These are phyloP conservation scores for Calonectria honghensis DNA, from an alignment of 2,329 filamentous ascomycete species.

Conservation along the genomic window DNA sequence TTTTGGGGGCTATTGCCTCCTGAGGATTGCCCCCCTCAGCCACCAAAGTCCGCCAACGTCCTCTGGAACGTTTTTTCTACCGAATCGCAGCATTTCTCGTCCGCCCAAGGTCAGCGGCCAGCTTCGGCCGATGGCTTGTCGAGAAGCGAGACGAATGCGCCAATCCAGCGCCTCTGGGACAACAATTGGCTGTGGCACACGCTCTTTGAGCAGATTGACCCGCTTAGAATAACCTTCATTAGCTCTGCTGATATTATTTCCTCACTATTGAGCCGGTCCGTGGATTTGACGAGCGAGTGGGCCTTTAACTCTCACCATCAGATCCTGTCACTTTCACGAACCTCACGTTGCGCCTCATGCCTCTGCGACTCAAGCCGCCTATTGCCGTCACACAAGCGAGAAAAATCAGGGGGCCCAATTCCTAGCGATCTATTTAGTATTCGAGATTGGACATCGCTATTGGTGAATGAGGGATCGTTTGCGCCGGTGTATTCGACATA, in stretches of 20 bases:
- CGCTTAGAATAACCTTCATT: conserved; percentile 72
- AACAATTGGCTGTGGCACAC: conserved; percentile 73
- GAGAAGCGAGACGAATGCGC: conserved; percentile 49
- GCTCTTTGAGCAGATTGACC: conserved; percentile 73
- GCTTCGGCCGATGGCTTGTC: conserved; percentile 4
- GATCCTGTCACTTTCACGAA: conserved; percentile 70
- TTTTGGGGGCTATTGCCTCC: conserved; percentile 58
- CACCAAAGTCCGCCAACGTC: conserved; percentile 49
- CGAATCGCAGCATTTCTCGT: conserved; percentile 30
- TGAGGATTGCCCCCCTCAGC: conserved; percentile 37
- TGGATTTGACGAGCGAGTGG: conserved; percentile 77
- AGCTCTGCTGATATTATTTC: conserved; percentile 79
- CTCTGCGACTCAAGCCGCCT: neutral
- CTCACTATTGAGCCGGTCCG: conserved; percentile 73
- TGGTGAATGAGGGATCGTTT: conserved; percentile 85
- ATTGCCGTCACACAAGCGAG: conserved; percentile 42
- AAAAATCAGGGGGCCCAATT: conserved; percentile 39
- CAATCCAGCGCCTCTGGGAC: conserved; percentile 48
- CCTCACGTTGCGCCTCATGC: conserved; percentile 9
- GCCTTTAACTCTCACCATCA: conserved; percentile 79
- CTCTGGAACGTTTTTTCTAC: conserved; percentile 52
- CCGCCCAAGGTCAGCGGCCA: neutral
- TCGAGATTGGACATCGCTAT: conserved; percentile 78
- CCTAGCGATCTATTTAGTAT: conserved; percentile 71
- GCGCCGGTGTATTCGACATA: conserved; percentile 82